These are phyloP conservation scores for Suillus tomentosus DNA, from an alignment of 768 basidiomycete species.

Conservation along the genomic window DNA sequence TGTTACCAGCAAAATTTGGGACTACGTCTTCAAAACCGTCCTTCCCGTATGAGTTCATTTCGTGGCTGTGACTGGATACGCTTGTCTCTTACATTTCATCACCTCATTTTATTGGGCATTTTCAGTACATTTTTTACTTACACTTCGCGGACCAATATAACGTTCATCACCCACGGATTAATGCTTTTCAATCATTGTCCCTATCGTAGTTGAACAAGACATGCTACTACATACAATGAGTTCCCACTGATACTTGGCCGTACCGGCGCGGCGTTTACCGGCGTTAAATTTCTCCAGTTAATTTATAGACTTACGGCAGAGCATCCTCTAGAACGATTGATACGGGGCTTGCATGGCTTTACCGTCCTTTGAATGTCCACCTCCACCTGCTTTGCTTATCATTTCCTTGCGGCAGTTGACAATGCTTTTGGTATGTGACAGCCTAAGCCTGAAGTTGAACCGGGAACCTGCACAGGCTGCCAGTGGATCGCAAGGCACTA, in stretches of 20 bases:
- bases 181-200: background rate
- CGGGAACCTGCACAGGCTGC: too few species aligned
- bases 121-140: background rate
- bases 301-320: too few species aligned
- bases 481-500: background rate
- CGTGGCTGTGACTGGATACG: background rate
- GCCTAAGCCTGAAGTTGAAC: too few species aligned
- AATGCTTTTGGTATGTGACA: background rate
- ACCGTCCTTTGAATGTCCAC: background rate
- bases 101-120: background rate
- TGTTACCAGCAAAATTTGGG: slow-evolving; percentile 97
- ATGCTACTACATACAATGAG: too few species aligned
- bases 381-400: background rate
- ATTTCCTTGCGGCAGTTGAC: background rate
- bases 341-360: background rate
- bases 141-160: slow-evolving; percentile 4
- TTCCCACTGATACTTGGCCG: too few species aligned
- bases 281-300: too few species aligned
- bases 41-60: slow-evolving; percentile 52
- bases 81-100: background rate
- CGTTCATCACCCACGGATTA: background rate
- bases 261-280: too few species aligned
- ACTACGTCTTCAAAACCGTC: slow-evolving; percentile 85
- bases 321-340: too few species aligned
- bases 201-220: background rate